Evolutionary conservation across 805 yeast genomes (phyloP).

Genomic region (Kluyveromyces siamensis): DNA sequence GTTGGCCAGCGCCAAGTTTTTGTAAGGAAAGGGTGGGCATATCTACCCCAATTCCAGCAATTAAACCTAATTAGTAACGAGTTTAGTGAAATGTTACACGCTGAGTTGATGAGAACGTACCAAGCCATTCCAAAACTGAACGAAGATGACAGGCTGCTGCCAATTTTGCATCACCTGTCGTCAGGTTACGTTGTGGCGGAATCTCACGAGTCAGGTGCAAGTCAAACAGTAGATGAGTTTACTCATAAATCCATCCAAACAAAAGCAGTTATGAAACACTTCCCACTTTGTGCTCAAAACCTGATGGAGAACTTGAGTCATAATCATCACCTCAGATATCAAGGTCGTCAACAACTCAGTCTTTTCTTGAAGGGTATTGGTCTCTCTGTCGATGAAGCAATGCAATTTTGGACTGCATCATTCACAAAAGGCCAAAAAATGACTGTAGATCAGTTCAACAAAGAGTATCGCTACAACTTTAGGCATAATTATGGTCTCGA

Average conservation of each 20-base stretch:
- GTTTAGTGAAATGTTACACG: conserved; percentile 44
- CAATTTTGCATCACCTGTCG: conserved; percentile 71
- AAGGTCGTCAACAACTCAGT: conserved; percentile 79
- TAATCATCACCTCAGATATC: conserved; percentile 68
- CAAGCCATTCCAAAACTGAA: conserved; percentile 75
- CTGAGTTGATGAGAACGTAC: conserved; percentile 56
- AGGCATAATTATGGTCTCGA: conserved; percentile 87
- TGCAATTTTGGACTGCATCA: conserved; percentile 72
- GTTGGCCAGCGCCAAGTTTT: conserved; percentile 65
- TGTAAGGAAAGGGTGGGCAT: conserved; percentile 64
- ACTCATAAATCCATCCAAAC: conserved; percentile 53
- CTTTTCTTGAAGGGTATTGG: conserved; percentile 88
- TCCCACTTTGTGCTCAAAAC: conserved; percentile 73
- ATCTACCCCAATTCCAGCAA: conserved; percentile 77
- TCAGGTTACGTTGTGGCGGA: conserved; percentile 57
- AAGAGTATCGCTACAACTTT: conserved; percentile 82
- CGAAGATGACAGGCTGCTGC: conserved; percentile 84
- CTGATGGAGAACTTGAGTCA: conserved; percentile 52
- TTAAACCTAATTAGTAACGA: conserved; percentile 60
- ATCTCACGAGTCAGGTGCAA: conserved; percentile 32
- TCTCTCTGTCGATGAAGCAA: conserved; percentile 74
- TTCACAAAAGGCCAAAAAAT: conserved; percentile 50
- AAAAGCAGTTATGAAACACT: conserved; percentile 47
- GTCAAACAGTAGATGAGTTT: conserved; percentile 38
- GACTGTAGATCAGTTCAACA: conserved; percentile 67